These are phyloP conservation scores for Diaporthe helianthi DNA, from an alignment of 2,329 filamentous ascomycete species.

Conservation along the genomic window DNA sequence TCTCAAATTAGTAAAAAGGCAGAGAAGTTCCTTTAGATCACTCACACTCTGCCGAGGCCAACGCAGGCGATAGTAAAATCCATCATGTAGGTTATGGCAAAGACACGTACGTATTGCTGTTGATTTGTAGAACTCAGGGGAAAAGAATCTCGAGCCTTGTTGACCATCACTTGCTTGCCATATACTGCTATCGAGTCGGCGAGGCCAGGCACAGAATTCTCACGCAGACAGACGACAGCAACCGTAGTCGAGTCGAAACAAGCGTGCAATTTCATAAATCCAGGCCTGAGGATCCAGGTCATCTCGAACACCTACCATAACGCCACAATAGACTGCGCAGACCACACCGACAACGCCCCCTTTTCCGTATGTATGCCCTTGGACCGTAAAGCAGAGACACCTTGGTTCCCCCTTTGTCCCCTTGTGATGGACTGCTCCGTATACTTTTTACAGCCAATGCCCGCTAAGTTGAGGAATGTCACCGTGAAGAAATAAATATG, in stretches of 20 bases:
- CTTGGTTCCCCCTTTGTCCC: constrained; percentile 30
- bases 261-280: constrained; percentile 7
- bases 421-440: constrained; percentile 32
- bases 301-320: constrained; percentile 14
- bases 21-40: not conserved
- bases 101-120: not conserved
- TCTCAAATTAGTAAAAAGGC: not conserved
- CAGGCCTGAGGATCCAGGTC: constrained; percentile 12
- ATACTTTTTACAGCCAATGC: constrained; percentile 33
- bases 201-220: constrained; percentile 23
- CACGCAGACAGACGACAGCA: not conserved
- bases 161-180: constrained; percentile 1
- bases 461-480: constrained; percentile 17
- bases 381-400: constrained; percentile 26
- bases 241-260: constrained; percentile 6
- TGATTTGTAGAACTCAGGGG: not conserved
- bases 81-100: not conserved
- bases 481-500: constrained; percentile 13
- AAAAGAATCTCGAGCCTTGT: not conserved
- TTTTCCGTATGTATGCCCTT: constrained; percentile 33
- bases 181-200: constrained; percentile 13
- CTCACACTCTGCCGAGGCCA: not conserved
- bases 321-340: constrained; percentile 22
- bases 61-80: not conserved
- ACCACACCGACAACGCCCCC: constrained; percentile 30